Conservation (phyloP, 2,329 filamentous ascomycete genomes). For the Epichloe gansuensis region DNA sequence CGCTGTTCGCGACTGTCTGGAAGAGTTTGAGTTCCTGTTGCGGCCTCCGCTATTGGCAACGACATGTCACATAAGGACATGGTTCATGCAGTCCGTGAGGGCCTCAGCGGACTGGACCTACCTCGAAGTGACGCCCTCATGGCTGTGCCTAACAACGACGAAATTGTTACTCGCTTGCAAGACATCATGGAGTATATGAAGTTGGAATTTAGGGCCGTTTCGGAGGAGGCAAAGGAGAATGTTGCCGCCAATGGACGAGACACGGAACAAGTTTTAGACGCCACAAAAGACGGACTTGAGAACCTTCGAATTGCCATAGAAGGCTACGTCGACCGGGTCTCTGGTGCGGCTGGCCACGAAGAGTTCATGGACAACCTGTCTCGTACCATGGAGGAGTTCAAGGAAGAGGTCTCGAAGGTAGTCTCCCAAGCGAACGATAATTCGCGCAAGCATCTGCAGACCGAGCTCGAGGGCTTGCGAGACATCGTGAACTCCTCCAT, state of each 20-base stretch:
- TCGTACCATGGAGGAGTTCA: constrained; percentile 54
- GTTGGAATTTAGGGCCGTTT: constrained; percentile 46
- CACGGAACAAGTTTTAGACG: constrained; percentile 79
- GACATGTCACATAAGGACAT: constrained; percentile 48
- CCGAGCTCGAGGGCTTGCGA: constrained; percentile 71
- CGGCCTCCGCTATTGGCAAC: constrained; percentile 42
- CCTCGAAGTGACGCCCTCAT: constrained; percentile 28
- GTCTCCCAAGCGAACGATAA: constrained; percentile 34
- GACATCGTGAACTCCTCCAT: constrained; percentile 63
- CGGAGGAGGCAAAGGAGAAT: constrained; percentile 61
- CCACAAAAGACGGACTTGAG: constrained; percentile 78
- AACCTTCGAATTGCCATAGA: constrained; percentile 71
- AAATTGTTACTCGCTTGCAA: constrained; percentile 43
- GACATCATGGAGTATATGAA: constrained; percentile 54
- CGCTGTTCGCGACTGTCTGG: constrained; percentile 74
- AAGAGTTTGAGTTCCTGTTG: constrained; percentile 69
- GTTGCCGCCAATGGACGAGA: constrained; percentile 67
- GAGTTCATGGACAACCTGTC: constrained; percentile 63
- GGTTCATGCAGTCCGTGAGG: constrained; percentile 50
- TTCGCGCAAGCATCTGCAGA: constrained; percentile 56
- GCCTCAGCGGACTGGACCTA: constrained; percentile 39
- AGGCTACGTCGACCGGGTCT: constrained; percentile 61
- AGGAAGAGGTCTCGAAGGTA: constrained; percentile 54
- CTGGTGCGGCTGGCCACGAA: constrained; percentile 59
- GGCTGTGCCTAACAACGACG: constrained; percentile 31